phyloP scores from a whole-genome alignment of 163 green algal species.

The Chloromonas sp. region DNA sequence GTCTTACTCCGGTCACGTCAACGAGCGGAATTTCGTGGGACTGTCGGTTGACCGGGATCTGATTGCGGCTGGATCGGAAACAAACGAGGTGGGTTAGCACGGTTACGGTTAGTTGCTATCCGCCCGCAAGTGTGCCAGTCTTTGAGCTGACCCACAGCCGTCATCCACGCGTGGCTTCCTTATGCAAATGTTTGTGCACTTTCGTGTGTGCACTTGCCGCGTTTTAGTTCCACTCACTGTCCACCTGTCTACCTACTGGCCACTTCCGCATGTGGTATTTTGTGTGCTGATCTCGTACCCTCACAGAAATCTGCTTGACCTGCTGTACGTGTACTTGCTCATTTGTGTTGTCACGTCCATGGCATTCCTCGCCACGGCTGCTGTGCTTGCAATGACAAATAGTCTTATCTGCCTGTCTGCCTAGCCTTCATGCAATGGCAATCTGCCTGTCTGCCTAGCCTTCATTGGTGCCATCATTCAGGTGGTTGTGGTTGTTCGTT shows the following conservation, averaged over 20 bases:
- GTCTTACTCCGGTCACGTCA: constrained; percentile 62
- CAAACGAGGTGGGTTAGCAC: constrained; percentile 48
- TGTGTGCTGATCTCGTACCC: no score
- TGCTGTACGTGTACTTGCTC: no score
- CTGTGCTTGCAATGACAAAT: no score
- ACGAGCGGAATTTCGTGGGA: constrained; percentile 85
- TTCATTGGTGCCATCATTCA: neutral
- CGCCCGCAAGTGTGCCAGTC: neutral
- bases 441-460: neutral
- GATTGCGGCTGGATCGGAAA: constrained; percentile 71
- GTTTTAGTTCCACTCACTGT: no score
- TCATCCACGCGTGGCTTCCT: neutral
- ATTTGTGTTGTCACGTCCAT: no score
- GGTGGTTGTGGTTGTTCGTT: neutral
- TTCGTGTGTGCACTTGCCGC: no score
- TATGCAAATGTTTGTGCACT: neutral
- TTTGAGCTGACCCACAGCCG: neutral
- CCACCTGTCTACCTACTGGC: no score
- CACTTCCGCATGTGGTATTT: no score
- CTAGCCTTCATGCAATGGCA: neutral
- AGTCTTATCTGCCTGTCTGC: no score
- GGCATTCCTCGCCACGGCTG: no score
- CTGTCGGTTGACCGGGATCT: constrained; percentile 55
- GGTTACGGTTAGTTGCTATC: constrained; percentile 1
- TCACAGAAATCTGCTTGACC: no score